Conservation (phyloP, 2,329 filamentous ascomycete genomes). For the Cryphonectria naterciae region DNA sequence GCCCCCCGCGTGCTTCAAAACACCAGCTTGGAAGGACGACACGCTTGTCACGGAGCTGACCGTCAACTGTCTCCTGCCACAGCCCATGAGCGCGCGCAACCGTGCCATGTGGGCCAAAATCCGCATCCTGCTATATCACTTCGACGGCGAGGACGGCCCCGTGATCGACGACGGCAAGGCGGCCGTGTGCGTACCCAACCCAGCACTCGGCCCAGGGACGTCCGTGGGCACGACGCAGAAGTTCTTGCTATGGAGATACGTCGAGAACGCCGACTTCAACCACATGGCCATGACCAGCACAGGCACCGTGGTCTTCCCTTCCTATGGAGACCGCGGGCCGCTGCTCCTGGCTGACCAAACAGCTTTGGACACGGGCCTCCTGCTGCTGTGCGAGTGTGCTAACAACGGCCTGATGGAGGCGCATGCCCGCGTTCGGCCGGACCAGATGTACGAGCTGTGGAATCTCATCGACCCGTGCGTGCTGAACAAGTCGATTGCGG, state of each 20-base stretch:
- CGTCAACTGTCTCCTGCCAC: conserved; percentile 1
- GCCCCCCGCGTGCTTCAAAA: background rate
- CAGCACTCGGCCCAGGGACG: background rate
- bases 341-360: conserved; percentile 5
- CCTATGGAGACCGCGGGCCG: background rate
- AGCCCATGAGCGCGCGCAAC: conserved; percentile 3
- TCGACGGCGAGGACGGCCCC: conserved; percentile 7
- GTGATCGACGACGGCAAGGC: background rate
- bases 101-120: background rate
- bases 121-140: conserved; percentile 10
- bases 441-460: background rate
- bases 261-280: conserved; percentile 11
- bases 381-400: background rate
- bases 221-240: background rate
- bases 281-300: conserved; percentile 6
- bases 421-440: background rate
- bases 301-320: background rate
- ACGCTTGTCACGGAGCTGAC: background rate
- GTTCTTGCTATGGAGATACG: conserved; percentile 1
- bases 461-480: background rate
- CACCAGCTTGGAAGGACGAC: background rate
- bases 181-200: conserved; percentile 3
- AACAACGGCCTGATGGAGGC: conserved; percentile 10
- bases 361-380: conserved; percentile 6
- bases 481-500: background rate